These are phyloP conservation scores for Colletotrichum echinochloae DNA, from an alignment of 2,329 filamentous ascomycete species.

Conservation along the genomic window DNA sequence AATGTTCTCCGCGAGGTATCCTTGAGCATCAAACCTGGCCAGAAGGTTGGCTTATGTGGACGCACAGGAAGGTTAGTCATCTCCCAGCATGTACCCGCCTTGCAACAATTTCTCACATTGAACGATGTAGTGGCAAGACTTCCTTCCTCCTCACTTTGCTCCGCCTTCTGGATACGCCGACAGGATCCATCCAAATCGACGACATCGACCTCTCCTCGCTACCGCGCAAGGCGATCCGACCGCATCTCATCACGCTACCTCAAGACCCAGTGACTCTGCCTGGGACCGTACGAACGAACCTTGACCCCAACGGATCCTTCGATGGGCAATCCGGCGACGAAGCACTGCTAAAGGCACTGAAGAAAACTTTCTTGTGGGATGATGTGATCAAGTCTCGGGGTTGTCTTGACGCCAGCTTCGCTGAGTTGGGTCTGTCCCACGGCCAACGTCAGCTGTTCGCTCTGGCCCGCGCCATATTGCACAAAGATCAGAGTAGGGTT, in stretches of 20 bases:
- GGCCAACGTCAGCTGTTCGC: slow-evolving; percentile 50
- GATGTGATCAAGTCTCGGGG: slow-evolving; percentile 31
- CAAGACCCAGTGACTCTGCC: slow-evolving; percentile 41
- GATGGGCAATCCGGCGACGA: slow-evolving; percentile 43
- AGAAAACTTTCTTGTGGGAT: slow-evolving; percentile 29
- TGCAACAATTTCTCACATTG: not conserved
- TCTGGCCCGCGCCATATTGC: slow-evolving; percentile 48
- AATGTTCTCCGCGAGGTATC: slow-evolving; percentile 44
- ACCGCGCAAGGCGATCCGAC: slow-evolving; percentile 38
- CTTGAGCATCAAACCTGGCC: slow-evolving; percentile 46
- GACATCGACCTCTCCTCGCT: slow-evolving; percentile 32
- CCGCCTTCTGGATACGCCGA: slow-evolving; percentile 58
- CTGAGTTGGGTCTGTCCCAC: slow-evolving; percentile 44
- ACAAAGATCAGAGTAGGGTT: slow-evolving; percentile 46
- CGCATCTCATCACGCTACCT: slow-evolving; percentile 40
- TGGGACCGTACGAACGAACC: slow-evolving; percentile 39
- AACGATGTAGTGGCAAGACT: slow-evolving; percentile 40
- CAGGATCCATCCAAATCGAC: slow-evolving; percentile 53
- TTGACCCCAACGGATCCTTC: slow-evolving; percentile 40
- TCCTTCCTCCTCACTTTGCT: slow-evolving; percentile 51
- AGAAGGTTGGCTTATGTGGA: slow-evolving; percentile 52
- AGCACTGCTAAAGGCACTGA: slow-evolving; percentile 27
- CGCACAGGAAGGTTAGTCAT: slow-evolving; percentile 48
- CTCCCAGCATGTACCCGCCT: not conserved
- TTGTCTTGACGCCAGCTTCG: slow-evolving; percentile 17